Evolutionary conservation across 2,329 filamentous ascomycete genomes (phyloP).

Genomic region (Laburnicola sp.): DNA sequence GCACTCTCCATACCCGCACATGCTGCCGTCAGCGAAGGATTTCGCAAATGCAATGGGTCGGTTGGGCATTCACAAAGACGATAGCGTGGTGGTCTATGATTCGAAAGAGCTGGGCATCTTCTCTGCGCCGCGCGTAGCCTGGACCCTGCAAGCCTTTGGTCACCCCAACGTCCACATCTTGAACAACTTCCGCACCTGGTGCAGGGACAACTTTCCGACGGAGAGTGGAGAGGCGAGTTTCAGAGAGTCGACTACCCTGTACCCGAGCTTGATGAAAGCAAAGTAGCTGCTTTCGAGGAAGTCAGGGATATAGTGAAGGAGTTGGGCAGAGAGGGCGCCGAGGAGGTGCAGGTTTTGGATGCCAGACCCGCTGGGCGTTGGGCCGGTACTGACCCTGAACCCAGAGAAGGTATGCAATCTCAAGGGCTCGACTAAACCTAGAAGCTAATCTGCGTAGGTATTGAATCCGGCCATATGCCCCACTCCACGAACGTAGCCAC

Average conservation of each 20-base stretch:
- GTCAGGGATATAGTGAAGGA: slow-evolving; percentile 77
- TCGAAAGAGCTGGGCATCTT: slow-evolving; percentile 90
- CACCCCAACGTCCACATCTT: slow-evolving; percentile 85
- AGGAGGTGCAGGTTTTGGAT: slow-evolving; percentile 86
- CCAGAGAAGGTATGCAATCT: slow-evolving; percentile 65
- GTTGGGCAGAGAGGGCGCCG: slow-evolving; percentile 77
- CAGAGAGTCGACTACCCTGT: slow-evolving; percentile 48
- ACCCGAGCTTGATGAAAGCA: slow-evolving; percentile 55
- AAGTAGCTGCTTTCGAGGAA: slow-evolving; percentile 80
- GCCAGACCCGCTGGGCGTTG: slow-evolving; percentile 80
- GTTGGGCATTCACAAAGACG: slow-evolving; percentile 82
- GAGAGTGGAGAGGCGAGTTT: slow-evolving; percentile 71
- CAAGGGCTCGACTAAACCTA: background rate
- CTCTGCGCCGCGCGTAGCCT: slow-evolving; percentile 88
- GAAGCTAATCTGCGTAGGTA: slow-evolving; percentile 33
- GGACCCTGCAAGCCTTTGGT: slow-evolving; percentile 90
- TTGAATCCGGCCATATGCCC: slow-evolving; percentile 91
- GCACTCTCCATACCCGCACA: slow-evolving; percentile 89
- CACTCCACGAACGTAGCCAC: slow-evolving; percentile 83
- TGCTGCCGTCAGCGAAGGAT: slow-evolving; percentile 80
- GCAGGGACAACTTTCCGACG: slow-evolving; percentile 77
- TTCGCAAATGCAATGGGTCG: slow-evolving; percentile 89
- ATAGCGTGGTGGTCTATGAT: slow-evolving; percentile 93
- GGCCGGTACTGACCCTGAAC: slow-evolving; percentile 81
- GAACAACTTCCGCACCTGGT: slow-evolving; percentile 96